A percentile compares a stretch with the other conserved stretches of the same genome.
Evolutionary conservation across 176 grass and related monocot genomes (phyloP).

Genomic region (Eragrostis curvula): DNA sequence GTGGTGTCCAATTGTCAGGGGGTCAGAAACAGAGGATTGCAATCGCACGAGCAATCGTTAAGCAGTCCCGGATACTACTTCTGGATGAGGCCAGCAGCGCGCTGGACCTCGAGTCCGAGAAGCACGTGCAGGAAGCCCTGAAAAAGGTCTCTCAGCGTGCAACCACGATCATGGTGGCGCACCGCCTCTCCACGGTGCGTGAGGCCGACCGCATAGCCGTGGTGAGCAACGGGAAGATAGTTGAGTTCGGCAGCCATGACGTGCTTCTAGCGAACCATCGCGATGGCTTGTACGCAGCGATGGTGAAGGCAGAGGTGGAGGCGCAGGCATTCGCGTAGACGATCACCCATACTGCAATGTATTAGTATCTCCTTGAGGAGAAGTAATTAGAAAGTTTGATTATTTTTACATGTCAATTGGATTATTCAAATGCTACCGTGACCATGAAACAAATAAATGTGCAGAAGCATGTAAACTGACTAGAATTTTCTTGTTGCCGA

Average conservation of each 20-base stretch:
- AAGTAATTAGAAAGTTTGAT: neutral
- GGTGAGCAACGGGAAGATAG: conserved; percentile 20
- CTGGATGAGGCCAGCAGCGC: conserved; percentile 69
- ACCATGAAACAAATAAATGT: too few species aligned
- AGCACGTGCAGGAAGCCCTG: conserved; percentile 54
- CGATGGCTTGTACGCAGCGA: conserved; percentile 50
- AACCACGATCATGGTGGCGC: conserved; percentile 57
- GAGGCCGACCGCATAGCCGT: conserved; percentile 67
- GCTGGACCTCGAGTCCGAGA: conserved; percentile 62
- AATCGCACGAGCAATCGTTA: conserved; percentile 56
- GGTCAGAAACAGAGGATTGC: conserved; percentile 74
- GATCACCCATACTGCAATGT: neutral
- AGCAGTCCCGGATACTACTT: conserved; percentile 53
- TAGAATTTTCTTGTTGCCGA: too few species aligned
- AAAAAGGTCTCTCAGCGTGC: conserved; percentile 25
- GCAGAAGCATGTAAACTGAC: too few species aligned
- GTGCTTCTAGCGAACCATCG: conserved; percentile 21
- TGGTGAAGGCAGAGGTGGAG: conserved; percentile 60
- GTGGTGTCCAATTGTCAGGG: conserved; percentile 59
- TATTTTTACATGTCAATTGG: neutral
- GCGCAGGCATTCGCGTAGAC: conserved; percentile 57
- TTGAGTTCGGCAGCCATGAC: conserved; percentile 24
- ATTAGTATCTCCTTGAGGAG: neutral
- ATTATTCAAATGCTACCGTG: too few species aligned
- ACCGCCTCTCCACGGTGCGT: conserved; percentile 58